Conservation (phyloP, 1,284 basidiomycete species). For the Tilletia horrida region DNA sequence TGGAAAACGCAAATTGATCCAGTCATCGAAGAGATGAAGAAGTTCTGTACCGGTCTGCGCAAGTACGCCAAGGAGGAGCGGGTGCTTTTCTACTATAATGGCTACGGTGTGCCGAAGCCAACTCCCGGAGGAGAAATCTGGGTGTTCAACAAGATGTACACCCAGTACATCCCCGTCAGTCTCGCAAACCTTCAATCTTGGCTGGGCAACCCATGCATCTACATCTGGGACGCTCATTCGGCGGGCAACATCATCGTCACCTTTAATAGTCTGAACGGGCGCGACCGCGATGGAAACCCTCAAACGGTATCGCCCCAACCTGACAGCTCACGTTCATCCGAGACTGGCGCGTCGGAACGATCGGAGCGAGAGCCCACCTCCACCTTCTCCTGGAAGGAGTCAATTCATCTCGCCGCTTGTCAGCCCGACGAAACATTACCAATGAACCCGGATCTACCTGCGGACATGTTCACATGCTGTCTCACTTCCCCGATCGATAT, state of each 20-base stretch:
- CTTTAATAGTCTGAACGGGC: conserved; percentile 76
- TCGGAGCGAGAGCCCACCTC: conserved; percentile 56
- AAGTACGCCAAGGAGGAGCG: conserved; percentile 90
- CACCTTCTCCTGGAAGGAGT: conserved; percentile 70
- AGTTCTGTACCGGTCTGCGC: conserved; percentile 79
- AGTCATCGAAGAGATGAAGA: conserved; percentile 86
- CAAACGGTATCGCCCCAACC: conserved; percentile 56
- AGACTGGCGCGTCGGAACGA: conserved; percentile 22
- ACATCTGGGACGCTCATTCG: conserved; percentile 97
- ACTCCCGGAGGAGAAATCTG: conserved; percentile 94
- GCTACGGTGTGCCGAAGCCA: conserved; percentile 94
- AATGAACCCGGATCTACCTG: conserved; percentile 91
- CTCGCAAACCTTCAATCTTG: conserved; percentile 87
- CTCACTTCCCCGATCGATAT: conserved; percentile 98
- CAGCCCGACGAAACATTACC: conserved; percentile 85
- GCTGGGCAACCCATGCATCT: conserved; percentile 81
- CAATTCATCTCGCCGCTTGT: conserved; percentile 93
- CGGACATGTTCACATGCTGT: conserved; percentile 95
- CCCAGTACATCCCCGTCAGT: conserved; percentile 96
- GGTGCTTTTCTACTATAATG: conserved; percentile 95
- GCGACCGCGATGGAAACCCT: conserved; percentile 63
- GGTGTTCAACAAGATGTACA: conserved; percentile 97
- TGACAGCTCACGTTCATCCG: conserved; percentile 12
- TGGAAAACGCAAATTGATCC: conserved; percentile 75
- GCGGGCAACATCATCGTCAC: conserved; percentile 89